Evolutionary conservation across 179 eudicot genomes (phyloP).

Genomic region (Patellifolia procumbens): DNA sequence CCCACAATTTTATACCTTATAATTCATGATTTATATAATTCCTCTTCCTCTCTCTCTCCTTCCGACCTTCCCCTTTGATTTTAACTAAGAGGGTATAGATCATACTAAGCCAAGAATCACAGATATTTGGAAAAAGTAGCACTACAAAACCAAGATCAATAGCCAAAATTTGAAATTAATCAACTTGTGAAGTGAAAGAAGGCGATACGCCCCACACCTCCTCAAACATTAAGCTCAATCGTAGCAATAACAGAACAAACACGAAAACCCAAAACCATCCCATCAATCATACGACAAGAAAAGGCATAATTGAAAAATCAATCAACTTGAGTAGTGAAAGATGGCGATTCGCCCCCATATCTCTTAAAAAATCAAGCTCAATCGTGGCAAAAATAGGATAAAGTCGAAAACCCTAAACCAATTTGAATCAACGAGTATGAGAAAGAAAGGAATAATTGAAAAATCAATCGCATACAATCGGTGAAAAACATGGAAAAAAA

Average conservation of each 20-base stretch:
- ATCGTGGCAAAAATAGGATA: background rate
- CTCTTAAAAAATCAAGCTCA: background rate
- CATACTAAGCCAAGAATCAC: background rate
- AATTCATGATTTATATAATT: background rate
- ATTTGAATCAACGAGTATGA: too few relatives aligned
- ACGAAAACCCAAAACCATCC: constrained; percentile 1
- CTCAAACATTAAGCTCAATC: background rate
- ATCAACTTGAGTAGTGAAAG: background rate
- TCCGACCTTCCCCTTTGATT: background rate
- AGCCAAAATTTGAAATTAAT: background rate
- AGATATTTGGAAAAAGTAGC: background rate
- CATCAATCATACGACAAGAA: too few relatives aligned
- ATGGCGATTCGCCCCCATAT: too few relatives aligned
- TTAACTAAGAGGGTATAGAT: background rate
- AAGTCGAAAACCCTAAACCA: background rate
- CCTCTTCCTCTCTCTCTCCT: too few relatives aligned
- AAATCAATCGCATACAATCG: background rate
- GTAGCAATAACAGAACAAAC: background rate
- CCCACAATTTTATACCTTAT: background rate
- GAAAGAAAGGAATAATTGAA: too few relatives aligned
- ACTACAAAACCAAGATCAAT: background rate
- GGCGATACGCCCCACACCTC: too few relatives aligned
- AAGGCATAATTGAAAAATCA: too few relatives aligned
- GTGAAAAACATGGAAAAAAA: constrained; percentile 15
- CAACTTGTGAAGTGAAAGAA: background rate